A percentile compares a stretch with the other conserved stretches of the same genome.
Conservation (phyloP, 495 filamentous ascomycete genomes). For the Penicillium robsamsonii region DNA sequence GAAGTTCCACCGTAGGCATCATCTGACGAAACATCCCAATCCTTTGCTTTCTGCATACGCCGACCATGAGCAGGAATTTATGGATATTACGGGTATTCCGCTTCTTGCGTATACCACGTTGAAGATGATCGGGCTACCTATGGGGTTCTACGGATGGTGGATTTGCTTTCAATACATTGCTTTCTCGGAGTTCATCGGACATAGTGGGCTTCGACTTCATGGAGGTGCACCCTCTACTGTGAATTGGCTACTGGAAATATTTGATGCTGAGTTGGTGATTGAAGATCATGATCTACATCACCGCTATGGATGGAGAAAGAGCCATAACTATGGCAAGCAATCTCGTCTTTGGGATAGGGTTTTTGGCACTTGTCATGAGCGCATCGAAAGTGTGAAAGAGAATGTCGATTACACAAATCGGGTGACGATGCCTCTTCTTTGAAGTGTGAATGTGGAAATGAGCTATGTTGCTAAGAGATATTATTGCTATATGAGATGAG, state of each 20-base stretch:
- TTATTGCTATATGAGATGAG: background rate
- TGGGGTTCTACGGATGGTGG: constrained; percentile 35
- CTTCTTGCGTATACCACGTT: constrained; percentile 26
- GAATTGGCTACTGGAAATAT: constrained; percentile 27
- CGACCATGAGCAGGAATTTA: constrained; percentile 32
- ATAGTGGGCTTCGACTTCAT: constrained; percentile 29
- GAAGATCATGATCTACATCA: constrained; percentile 35
- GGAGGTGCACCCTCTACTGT: constrained; percentile 25
- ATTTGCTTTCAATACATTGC: constrained; percentile 32
- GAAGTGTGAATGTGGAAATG: background rate
- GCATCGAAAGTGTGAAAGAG: constrained; percentile 25
- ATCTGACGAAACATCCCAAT: constrained; percentile 32
- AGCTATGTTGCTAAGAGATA: background rate
- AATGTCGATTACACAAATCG: constrained; percentile 31
- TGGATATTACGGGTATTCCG: constrained; percentile 30
- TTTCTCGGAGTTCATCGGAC: constrained; percentile 30
- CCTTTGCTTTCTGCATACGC: constrained; percentile 30
- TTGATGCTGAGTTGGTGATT: constrained; percentile 31
- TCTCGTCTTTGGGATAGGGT: constrained; percentile 31
- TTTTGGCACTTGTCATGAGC: constrained; percentile 29
- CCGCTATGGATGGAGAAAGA: constrained; percentile 33
- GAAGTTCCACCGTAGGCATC: constrained; percentile 31
- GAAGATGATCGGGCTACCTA: constrained; percentile 23
- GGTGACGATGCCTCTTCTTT: constrained; percentile 28
- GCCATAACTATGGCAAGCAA: constrained; percentile 33